A percentile compares a stretch with the other conserved stretches of the same genome.
These are phyloP conservation scores for Xylariaceae sp. DNA, from an alignment of 2,329 filamentous ascomycete genomes.

Conservation along the genomic window DNA sequence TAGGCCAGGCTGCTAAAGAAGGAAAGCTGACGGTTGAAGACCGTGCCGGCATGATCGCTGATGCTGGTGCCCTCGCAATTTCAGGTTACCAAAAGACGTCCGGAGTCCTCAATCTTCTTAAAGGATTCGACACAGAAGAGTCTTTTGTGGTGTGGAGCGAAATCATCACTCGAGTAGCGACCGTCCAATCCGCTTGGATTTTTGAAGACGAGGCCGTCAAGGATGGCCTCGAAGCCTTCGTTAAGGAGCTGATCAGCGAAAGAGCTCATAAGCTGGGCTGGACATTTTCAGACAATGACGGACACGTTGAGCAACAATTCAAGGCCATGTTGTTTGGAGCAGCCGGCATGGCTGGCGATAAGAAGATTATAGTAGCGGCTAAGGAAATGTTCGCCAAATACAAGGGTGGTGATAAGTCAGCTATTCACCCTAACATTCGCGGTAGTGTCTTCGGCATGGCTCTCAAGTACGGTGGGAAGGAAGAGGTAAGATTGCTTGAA, in stretches of 20 bases:
- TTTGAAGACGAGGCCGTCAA: conserved; percentile 79
- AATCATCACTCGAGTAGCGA: conserved; percentile 77
- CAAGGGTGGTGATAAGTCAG: conserved; percentile 75
- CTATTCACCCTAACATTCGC: conserved; percentile 91
- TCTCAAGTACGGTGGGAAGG: conserved; percentile 81
- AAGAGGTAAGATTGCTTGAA: conserved; percentile 63
- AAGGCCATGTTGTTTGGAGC: conserved; percentile 88
- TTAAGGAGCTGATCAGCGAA: conserved; percentile 75
- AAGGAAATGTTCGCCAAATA: conserved; percentile 92
- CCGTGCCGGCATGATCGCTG: conserved; percentile 91
- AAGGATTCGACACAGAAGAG: conserved; percentile 82
- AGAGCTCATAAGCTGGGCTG: conserved; percentile 90
- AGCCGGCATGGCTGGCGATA: conserved; percentile 81
- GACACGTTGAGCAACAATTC: conserved; percentile 91
- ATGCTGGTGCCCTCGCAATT: conserved; percentile 85
- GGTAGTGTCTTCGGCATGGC: conserved; percentile 85
- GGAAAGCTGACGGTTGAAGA: conserved; percentile 86
- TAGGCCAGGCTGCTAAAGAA: conserved; percentile 83
- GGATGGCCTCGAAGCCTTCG: conserved; percentile 82
- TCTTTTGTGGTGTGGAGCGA: conserved; percentile 97
- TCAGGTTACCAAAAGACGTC: conserved; percentile 95
- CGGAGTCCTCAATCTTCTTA: conserved; percentile 81
- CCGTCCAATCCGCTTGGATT: conserved; percentile 85
- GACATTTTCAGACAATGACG: conserved; percentile 83
- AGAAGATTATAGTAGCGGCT: conserved; percentile 77